These are phyloP conservation scores for Myxozyma kluyveri DNA, from an alignment of 805 yeast species.

Conservation along the genomic window DNA sequence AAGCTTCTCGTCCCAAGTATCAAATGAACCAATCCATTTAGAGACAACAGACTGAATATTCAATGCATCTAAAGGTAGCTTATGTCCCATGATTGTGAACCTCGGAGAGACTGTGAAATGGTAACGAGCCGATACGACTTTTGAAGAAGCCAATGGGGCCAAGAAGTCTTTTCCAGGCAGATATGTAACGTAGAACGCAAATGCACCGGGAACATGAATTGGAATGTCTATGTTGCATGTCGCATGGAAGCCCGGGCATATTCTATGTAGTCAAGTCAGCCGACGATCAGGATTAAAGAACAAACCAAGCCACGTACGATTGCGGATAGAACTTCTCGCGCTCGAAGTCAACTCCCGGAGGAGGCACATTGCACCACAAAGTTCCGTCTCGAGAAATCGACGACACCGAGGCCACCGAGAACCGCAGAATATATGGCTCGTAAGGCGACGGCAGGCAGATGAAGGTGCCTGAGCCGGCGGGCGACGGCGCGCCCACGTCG, in stretches of 20 bases:
- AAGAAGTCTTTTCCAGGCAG: constrained; percentile 35
- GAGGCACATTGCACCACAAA: constrained; percentile 73
- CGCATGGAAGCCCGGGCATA: constrained; percentile 55
- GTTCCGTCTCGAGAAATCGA: constrained; percentile 67
- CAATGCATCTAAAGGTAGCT: constrained; percentile 70
- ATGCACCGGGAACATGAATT: constrained; percentile 74
- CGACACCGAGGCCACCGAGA: constrained; percentile 73
- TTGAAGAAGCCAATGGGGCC: constrained; percentile 26
- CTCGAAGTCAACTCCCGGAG: constrained; percentile 46
- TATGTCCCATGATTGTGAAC: constrained; percentile 53
- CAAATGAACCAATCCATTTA: constrained; percentile 79
- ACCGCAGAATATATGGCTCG: constrained; percentile 47
- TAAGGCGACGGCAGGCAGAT: constrained; percentile 43
- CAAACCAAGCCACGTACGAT: constrained; percentile 35
- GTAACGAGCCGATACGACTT: constrained; percentile 54
- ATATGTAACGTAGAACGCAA: constrained; percentile 67
- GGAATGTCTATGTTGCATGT: constrained; percentile 62
- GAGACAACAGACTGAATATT: constrained; percentile 83
- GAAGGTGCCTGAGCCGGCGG: constrained; percentile 39
- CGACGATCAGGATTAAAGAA: not conserved
- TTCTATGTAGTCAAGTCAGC: constrained; percentile 6
- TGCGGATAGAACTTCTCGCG: constrained; percentile 55
- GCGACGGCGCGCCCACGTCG: constrained; percentile 32
- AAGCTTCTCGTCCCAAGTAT: constrained; percentile 68
- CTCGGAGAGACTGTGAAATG: constrained; percentile 77